Base-by-base conservation (phyloP, 225 moss, liverwort and hornwort genomes). In the Anthoceros angustus region DNA sequence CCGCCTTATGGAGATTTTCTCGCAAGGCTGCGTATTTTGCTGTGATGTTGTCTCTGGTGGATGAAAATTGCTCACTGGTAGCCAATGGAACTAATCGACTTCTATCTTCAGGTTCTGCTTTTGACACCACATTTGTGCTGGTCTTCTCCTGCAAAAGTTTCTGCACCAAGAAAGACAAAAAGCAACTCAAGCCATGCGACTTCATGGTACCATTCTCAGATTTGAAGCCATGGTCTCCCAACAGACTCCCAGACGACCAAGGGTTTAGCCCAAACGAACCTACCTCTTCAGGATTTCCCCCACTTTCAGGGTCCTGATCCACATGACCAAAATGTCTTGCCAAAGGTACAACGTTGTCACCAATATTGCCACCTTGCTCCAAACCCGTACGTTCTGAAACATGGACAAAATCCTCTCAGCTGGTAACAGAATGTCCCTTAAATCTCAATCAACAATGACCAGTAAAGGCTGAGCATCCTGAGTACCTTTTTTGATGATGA, bases 321-420 rank as follows among this genome's bases (percentile, higher is more conserved):
- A 87, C 87, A 76, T 86, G 86, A 64, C 95, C 95, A 68, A 98
- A 98, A 72, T 98, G 92, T 71, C 98, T 80, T 66, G 98, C 98
- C 61, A 98, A 73, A 49, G 98, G 98, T 62, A 98, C 98, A 41
- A 98, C 89, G 71, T 98, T 98, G 68, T 89, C 92, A 67, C 98
- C 98, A 40, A 98, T 87, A 68, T 72, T 78, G 40, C 82, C 70
- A 67, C 98, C 98, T 86, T 92, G 98, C 60, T 89, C 89, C 67
- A 98, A 85, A 88, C 98, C 92, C 70, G 78, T 75, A 67, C 98
- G 84, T 76, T 98, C 98, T 98, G 81, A 76, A 49, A 41, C 25
- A 25, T 43, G 32, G 18, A 65, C 61, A 71, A 69, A 39, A 67
- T 9, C 32, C 55, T 50, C 42, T 63, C 63, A 66, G 5, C 23